Evolutionary conservation across 2,329 filamentous ascomycete species (phyloP).

Genomic region (Dothistroma pini): DNA sequence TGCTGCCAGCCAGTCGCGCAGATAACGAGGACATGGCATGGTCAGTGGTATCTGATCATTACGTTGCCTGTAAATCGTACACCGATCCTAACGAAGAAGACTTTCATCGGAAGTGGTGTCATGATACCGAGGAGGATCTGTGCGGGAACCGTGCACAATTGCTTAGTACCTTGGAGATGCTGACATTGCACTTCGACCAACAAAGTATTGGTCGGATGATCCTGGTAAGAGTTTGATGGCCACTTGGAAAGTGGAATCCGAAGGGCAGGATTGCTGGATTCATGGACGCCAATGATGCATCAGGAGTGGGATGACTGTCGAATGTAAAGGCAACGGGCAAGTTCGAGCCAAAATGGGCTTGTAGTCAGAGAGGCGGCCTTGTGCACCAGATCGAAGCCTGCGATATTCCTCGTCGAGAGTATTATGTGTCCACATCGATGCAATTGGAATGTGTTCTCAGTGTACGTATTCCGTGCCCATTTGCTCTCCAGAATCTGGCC

Average conservation of each 20-base stretch:
- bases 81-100: constrained; percentile 46
- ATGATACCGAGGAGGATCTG: constrained; percentile 34
- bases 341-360: background rate
- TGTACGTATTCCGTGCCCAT: too few species aligned
- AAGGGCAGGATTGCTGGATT: constrained; percentile 44
- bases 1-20: background rate
- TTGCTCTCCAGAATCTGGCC: too few species aligned
- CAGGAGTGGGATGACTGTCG: constrained; percentile 41
- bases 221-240: constrained; percentile 43
- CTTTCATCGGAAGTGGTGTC: constrained; percentile 45
- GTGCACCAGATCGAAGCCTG: too few species aligned
- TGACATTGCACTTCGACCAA: constrained; percentile 49
- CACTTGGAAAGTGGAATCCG: constrained; percentile 46
- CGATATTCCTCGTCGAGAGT: too few species aligned
- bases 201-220: constrained; percentile 49
- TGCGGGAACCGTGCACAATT: constrained; percentile 41
- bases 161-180: constrained; percentile 56
- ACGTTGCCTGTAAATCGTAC: constrained; percentile 55
- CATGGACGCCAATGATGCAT: constrained; percentile 44
- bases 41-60: constrained; percentile 55
- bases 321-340: constrained; percentile 28
- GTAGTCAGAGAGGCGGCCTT: background rate
- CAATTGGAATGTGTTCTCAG: too few species aligned
- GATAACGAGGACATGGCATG: constrained; percentile 49
- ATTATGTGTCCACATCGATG: too few species aligned